Percentiles rank a stretch among this genome's conserved stretches.
Evolutionary conservation across 2,329 filamentous ascomycete genomes (phyloP).

Genomic region (Dactylella cylindrospora): DNA sequence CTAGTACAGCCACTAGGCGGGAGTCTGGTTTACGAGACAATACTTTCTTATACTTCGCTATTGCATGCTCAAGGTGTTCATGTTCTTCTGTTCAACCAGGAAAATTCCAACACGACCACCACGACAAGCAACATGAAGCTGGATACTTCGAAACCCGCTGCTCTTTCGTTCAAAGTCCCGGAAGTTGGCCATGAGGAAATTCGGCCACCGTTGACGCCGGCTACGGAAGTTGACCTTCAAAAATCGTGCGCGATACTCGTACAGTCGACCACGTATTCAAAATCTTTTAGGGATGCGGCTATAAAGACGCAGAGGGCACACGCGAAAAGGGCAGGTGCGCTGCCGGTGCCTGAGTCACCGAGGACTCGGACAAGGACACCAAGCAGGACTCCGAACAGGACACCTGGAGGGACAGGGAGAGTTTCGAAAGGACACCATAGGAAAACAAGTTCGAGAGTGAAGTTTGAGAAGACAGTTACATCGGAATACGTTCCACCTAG

Average conservation of each 20-base stretch:
- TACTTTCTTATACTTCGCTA: no score
- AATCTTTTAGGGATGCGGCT: constrained; percentile 16
- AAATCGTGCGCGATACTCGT: constrained; percentile 40
- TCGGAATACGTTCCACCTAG: constrained; percentile 36
- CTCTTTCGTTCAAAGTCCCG: constrained; percentile 31
- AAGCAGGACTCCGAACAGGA: constrained; percentile 22
- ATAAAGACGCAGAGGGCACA: constrained; percentile 3
- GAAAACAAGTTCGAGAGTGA: constrained; percentile 11
- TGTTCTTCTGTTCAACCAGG: no score
- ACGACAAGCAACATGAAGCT: constrained; percentile 32
- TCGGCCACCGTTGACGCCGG: constrained; percentile 29
- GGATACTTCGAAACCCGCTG: constrained; percentile 25
- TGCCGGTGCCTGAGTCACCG: constrained; percentile 10
- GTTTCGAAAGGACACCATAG: constrained; percentile 19
- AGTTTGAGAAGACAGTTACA: constrained; percentile 21
- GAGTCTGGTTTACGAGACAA: no score
- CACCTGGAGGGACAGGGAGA: no score
- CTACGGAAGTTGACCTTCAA: constrained; percentile 38
- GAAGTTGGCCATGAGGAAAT: constrained; percentile 24
- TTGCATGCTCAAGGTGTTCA: no score
- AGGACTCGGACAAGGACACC: constrained; percentile 20
- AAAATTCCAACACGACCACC: no score
- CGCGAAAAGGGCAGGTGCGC: constrained; percentile 5
- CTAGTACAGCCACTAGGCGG: no score
- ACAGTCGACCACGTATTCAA: constrained; percentile 29